Conservation (phyloP, 352 stramenopile species). For the Phytophthora boehmeriae region DNA sequence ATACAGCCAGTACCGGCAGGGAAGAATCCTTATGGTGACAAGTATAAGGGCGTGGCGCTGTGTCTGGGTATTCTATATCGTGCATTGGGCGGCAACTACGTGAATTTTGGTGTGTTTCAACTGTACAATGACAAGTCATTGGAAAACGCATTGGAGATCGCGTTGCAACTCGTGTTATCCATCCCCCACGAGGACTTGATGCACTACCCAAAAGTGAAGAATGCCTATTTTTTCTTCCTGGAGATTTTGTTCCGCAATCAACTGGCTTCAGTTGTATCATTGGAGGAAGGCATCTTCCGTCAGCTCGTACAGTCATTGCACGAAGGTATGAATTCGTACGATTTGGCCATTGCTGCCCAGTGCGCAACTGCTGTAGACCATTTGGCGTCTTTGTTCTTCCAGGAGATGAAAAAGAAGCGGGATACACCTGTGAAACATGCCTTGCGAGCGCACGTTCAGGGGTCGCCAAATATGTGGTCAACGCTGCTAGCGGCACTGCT, state of each 20-base stretch:
- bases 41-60: conserved; percentile 98
- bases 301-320: conserved; percentile 95
- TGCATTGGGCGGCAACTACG: conserved; percentile 94
- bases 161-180: conserved; percentile 93
- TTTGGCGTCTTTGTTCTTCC: conserved; percentile 92
- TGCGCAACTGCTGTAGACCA: conserved; percentile 97
- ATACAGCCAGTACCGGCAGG: conserved; percentile 83
- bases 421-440: conserved; percentile 94
- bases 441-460: conserved; percentile 91
- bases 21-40: conserved; percentile 94
- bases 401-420: conserved; percentile 96
- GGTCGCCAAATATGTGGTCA: conserved; percentile 94
- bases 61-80: conserved; percentile 92
- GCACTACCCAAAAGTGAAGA: conserved; percentile 97
- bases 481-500: conserved; percentile 92
- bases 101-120: conserved; percentile 99
- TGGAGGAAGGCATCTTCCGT: conserved; percentile 95
- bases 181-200: conserved; percentile 97
- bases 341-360: conserved; percentile 93
- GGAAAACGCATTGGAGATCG: conserved; percentile 95
- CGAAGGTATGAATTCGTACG: conserved; percentile 89
- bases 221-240: conserved; percentile 98
- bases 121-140: conserved; percentile 97
- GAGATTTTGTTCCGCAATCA: conserved; percentile 99
- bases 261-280: conserved; percentile 91